A percentile compares a stretch with the other conserved stretches of the same genome.
These are phyloP conservation scores for Rosa hybrid DNA, from an alignment of 331 rosid species.

Conservation along the genomic window DNA sequence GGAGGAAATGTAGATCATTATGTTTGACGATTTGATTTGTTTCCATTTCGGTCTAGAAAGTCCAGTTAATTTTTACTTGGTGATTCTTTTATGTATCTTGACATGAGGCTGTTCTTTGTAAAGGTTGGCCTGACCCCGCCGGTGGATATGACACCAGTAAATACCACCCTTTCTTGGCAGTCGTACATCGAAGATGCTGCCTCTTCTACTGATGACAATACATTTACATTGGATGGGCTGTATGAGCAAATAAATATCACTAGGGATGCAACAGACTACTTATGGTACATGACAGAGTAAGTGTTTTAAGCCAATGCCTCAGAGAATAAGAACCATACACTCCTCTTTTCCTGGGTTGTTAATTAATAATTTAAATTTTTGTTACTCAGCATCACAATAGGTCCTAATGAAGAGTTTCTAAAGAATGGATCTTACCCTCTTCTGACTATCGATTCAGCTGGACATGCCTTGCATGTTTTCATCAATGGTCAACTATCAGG, in stretches of 20 bases:
- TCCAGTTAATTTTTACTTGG: background rate
- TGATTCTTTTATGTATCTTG: slow-evolving; percentile 4
- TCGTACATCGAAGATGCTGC: slow-evolving; percentile 79
- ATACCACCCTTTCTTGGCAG: slow-evolving; percentile 55
- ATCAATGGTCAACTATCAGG: slow-evolving; percentile 83
- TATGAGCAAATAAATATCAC: slow-evolving; percentile 76
- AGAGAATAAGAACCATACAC: background rate
- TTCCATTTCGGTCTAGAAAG: background rate
- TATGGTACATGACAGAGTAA: slow-evolving; percentile 99
- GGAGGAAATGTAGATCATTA: slow-evolving; percentile 20
- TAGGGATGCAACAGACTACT: slow-evolving; percentile 73
- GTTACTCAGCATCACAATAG: slow-evolving; percentile 61
- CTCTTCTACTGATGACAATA: slow-evolving; percentile 46
- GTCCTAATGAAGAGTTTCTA: slow-evolving; percentile 66
- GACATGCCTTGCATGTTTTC: slow-evolving; percentile 84
- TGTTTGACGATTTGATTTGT: background rate
- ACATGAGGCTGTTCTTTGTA: slow-evolving; percentile 16
- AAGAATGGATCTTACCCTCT: slow-evolving; percentile 66
- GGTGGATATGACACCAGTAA: slow-evolving; percentile 52
- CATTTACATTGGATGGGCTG: slow-evolving; percentile 53
- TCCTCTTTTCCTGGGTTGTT: slow-evolving; percentile 5
- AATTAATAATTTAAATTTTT: background rate
- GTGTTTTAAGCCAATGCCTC: slow-evolving; percentile 29
- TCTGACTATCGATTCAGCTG: slow-evolving; percentile 81
- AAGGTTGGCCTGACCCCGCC: slow-evolving; percentile 56